Percentiles rank a stretch among this genome's conserved stretches.
These are phyloP conservation scores for Limnomonas spitsbergensis DNA, from an alignment of 139 green algal genomes.

Conservation along the genomic window DNA sequence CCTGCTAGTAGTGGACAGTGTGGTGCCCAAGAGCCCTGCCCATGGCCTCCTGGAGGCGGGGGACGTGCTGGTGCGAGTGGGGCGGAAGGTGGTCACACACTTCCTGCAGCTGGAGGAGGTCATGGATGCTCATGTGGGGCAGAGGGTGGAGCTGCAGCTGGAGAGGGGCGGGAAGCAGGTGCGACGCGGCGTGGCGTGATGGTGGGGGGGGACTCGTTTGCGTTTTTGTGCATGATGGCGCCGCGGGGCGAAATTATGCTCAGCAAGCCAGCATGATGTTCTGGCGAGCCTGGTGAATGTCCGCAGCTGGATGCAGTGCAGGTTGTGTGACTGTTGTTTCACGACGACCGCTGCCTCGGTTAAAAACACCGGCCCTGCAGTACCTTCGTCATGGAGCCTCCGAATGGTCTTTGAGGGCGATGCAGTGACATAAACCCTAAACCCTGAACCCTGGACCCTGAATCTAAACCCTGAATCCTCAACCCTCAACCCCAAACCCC, in stretches of 20 bases:
- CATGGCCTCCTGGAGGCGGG: conserved; percentile 74
- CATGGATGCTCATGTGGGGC: conserved; percentile 64
- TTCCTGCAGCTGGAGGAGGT: conserved; percentile 80
- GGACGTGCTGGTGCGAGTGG: conserved; percentile 75
- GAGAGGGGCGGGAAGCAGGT: conserved; percentile 59
- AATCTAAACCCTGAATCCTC: too few species aligned
- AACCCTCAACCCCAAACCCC: too few species aligned
- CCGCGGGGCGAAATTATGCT: neutral
- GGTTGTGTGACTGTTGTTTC: too few species aligned
- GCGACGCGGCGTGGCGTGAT: neutral
- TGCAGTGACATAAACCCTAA: too few species aligned
- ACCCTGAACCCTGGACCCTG: too few species aligned
- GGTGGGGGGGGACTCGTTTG: neutral
- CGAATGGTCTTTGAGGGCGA: too few species aligned
- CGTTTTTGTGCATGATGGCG: neutral
- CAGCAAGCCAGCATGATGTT: too few species aligned
- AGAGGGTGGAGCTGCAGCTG: conserved; percentile 53
- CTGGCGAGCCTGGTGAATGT: too few species aligned
- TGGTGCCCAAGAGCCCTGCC: conserved; percentile 72
- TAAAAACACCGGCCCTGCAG: too few species aligned
- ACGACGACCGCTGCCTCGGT: too few species aligned
- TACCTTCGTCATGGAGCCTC: too few species aligned
- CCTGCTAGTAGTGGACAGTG: conserved; percentile 86
- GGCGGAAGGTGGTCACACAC: conserved; percentile 57
- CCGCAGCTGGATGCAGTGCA: too few species aligned